A percentile compares a stretch with the other conserved stretches of the same genome.
Conservation (phyloP, 805 yeast genomes). For the Wickerhamiella azyma region DNA sequence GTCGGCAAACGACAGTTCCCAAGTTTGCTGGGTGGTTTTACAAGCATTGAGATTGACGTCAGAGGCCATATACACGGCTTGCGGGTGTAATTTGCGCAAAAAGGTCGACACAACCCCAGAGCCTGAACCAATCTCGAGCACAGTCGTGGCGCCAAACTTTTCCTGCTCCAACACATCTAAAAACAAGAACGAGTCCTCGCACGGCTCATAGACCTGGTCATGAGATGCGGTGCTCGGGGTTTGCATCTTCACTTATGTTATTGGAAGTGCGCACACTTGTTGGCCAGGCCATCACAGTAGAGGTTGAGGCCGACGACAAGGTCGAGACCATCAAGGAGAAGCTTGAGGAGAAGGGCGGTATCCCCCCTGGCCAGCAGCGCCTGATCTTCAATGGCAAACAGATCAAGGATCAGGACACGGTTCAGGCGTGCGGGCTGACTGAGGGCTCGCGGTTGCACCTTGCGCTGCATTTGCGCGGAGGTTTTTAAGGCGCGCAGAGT, state of each 20-base stretch:
- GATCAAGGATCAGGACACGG: conserved; percentile 67
- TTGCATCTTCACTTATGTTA: conserved; percentile 30
- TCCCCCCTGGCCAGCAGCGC: conserved; percentile 92
- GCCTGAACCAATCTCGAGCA: conserved; percentile 82
- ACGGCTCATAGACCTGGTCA: conserved; percentile 81
- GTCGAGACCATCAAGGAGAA: conserved; percentile 71
- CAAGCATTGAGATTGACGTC: conserved; percentile 79
- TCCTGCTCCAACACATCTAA: conserved; percentile 69
- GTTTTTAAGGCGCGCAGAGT: conserved; percentile 23
- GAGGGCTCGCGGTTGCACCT: conserved; percentile 83
- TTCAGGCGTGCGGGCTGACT: conserved; percentile 56
- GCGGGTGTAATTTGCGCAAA: conserved; percentile 43
- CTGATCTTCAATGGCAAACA: conserved; percentile 84
- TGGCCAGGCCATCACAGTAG: conserved; percentile 21
- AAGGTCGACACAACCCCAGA: conserved; percentile 83
- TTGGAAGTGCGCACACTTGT: conserved; percentile 16
- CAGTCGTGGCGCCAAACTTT: conserved; percentile 17
- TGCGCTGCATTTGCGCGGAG: conserved; percentile 89
- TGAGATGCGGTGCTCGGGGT: conserved; percentile 58
- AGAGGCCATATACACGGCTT: conserved; percentile 46
- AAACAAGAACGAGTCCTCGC: conserved; percentile 80
- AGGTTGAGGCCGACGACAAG: conserved; percentile 25
- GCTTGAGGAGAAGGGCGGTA: conserved; percentile 92
- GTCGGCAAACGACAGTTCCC: conserved; percentile 28
- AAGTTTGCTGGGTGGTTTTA: conserved; percentile 35